Conservation (phyloP, 1,284 basidiomycete genomes). For the Cryptococcus wingfieldii region DNA sequence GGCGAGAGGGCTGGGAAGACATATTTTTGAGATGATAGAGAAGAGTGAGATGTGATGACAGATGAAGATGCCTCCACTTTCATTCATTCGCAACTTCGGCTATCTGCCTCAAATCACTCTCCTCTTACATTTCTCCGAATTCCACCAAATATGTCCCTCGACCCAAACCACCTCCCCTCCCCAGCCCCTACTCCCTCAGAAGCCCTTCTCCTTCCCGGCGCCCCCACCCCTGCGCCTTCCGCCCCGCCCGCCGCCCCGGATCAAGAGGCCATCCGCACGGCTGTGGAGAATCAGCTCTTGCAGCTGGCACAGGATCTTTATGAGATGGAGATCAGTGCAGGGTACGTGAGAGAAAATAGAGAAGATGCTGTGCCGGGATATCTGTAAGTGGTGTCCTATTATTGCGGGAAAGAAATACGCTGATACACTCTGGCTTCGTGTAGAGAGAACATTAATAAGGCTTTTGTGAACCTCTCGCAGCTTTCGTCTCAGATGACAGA, state of each 20-base stretch:
- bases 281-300: slow-evolving; percentile 33
- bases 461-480: slow-evolving; percentile 24
- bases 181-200: slow-evolving; percentile 30
- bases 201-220: neutral
- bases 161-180: slow-evolving; percentile 27
- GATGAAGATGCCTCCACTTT: neutral
- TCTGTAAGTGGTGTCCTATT: slow-evolving; percentile 24
- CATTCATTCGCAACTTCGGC: neutral
- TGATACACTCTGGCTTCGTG: neutral
- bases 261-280: slow-evolving; percentile 25
- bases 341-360: slow-evolving; percentile 36
- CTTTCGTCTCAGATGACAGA: slow-evolving; percentile 33
- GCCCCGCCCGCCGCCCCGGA: slow-evolving; percentile 5
- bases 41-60: neutral
- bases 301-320: slow-evolving; percentile 41
- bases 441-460: slow-evolving; percentile 34
- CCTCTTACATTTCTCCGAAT: neutral
- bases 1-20: neutral
- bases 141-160: slow-evolving; percentile 16
- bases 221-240: neutral
- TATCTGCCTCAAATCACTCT: neutral
- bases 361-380: slow-evolving; percentile 36
- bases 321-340: slow-evolving; percentile 46
- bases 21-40: neutral
- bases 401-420: neutral